These are phyloP conservation scores for Sonneratia caseolaris DNA, from an alignment of 345 rosid genomes.

Conservation along the genomic window DNA sequence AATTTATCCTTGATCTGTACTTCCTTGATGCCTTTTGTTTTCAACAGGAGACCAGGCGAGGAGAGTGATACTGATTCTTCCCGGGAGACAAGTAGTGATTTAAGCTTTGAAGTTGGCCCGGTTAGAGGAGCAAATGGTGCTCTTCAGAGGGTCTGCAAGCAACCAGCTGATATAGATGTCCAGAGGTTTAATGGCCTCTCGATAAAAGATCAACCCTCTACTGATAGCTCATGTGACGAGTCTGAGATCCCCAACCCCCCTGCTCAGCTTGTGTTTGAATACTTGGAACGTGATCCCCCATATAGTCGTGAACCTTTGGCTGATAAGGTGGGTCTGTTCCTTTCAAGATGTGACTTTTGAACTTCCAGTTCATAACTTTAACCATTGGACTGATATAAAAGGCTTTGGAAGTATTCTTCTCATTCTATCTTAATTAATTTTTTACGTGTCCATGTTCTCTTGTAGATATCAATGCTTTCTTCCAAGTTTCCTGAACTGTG, in stretches of 20 bases:
- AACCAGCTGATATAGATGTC: slow-evolving; percentile 27
- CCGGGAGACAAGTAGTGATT: slow-evolving; percentile 60
- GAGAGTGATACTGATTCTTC: slow-evolving; percentile 62
- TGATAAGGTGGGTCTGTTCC: slow-evolving; percentile 47
- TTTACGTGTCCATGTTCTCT: not conserved
- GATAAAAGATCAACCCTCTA: slow-evolving; percentile 32
- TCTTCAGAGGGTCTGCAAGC: slow-evolving; percentile 21
- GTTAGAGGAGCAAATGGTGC: slow-evolving; percentile 31
- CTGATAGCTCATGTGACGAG: slow-evolving; percentile 62
- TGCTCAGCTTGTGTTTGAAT: slow-evolving; percentile 54
- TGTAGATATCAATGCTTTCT: slow-evolving; percentile 65
- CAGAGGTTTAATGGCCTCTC: slow-evolving; percentile 37
- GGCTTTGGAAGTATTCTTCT: not conserved
- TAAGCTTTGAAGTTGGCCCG: slow-evolving; percentile 40
- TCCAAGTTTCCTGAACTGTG: slow-evolving; percentile 61
- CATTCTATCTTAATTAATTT: not conserved
- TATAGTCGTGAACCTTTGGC: slow-evolving; percentile 76
- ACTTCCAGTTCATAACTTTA: not conserved
- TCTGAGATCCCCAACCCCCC: slow-evolving; percentile 40
- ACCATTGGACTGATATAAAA: not conserved
- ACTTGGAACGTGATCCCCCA: slow-evolving; percentile 68
- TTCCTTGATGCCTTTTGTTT: not conserved
- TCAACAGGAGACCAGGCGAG: slow-evolving; percentile 44
- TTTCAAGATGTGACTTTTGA: not conserved
- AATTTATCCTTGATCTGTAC: not conserved